Conservation (phyloP, 495 filamentous ascomycete species). For the Penicillium lividum region DNA sequence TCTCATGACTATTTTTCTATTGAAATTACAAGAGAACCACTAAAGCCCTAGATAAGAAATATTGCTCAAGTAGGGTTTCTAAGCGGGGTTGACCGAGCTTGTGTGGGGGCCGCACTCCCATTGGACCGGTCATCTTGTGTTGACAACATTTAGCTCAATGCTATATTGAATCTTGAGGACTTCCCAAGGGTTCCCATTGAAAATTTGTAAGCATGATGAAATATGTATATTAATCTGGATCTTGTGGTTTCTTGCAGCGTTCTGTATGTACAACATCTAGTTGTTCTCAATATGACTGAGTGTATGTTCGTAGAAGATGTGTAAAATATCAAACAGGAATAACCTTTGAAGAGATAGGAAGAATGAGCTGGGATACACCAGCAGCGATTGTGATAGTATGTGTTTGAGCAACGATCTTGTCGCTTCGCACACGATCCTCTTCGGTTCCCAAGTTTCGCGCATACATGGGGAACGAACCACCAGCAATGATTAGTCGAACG, state of each 20-base stretch:
- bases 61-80: neutral
- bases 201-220: no score
- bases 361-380: slow-evolving; percentile 17
- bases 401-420: slow-evolving; percentile 14
- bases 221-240: no score
- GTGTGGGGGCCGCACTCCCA: neutral
- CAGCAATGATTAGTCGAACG: slow-evolving; percentile 19
- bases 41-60: neutral
- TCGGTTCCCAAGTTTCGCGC: slow-evolving; percentile 23
- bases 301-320: neutral
- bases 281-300: neutral
- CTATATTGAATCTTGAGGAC: no score
- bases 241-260: no score
- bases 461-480: slow-evolving; percentile 25
- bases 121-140: no score
- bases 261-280: no score
- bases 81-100: neutral
- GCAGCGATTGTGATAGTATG: slow-evolving; percentile 20
- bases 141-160: no score
- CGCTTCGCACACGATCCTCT: slow-evolving; percentile 18
- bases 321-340: neutral
- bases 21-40: no score
- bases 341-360: slow-evolving; percentile 7
- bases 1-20: no score
- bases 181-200: no score